Evolutionary conservation across 495 filamentous ascomycete genomes (phyloP).

Genomic region (Hypomontagnella monticulosa): DNA sequence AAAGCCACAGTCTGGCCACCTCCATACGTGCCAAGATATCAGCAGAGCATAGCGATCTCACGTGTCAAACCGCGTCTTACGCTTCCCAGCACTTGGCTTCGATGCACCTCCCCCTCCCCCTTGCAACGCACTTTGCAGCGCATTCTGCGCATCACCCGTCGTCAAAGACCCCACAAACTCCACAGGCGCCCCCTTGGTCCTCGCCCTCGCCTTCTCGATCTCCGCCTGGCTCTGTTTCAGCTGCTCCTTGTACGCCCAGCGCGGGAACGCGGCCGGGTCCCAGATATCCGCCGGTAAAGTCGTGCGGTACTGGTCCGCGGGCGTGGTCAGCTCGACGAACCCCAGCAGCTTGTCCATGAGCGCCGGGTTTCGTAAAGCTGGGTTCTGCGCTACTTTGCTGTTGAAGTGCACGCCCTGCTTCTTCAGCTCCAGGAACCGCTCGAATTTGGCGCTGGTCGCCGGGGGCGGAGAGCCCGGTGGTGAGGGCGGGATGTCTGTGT

Average conservation of each 20-base stretch:
- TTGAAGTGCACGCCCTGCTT: slow-evolving; percentile 92
- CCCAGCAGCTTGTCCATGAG: slow-evolving; percentile 80
- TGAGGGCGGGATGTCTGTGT: slow-evolving; percentile 84
- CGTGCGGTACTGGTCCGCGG: slow-evolving; percentile 73
- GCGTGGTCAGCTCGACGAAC: slow-evolving; percentile 75
- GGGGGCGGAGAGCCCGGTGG: slow-evolving; percentile 79
- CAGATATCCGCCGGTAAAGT: slow-evolving; percentile 73
- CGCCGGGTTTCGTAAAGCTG: slow-evolving; percentile 81
- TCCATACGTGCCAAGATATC: not conserved
- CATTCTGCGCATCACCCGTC: slow-evolving; percentile 36
- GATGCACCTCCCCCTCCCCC: slow-evolving; percentile 53
- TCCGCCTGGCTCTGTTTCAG: slow-evolving; percentile 73
- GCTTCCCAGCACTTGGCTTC: slow-evolving; percentile 54
- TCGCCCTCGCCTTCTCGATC: slow-evolving; percentile 64
- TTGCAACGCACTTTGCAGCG: slow-evolving; percentile 46
- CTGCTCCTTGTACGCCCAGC: slow-evolving; percentile 77
- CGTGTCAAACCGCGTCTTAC: slow-evolving; percentile 60
- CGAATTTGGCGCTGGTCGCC: slow-evolving; percentile 74
- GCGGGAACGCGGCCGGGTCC: slow-evolving; percentile 72
- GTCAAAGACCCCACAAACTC: slow-evolving; percentile 71
- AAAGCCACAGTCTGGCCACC: not conserved
- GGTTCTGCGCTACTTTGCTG: slow-evolving; percentile 73
- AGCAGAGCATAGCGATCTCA: no score
- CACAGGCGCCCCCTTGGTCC: slow-evolving; percentile 62
- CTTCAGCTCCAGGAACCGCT: slow-evolving; percentile 86